Conservation (phyloP, 768 basidiomycete genomes). For the Kwoniella dendrophila region DNA sequence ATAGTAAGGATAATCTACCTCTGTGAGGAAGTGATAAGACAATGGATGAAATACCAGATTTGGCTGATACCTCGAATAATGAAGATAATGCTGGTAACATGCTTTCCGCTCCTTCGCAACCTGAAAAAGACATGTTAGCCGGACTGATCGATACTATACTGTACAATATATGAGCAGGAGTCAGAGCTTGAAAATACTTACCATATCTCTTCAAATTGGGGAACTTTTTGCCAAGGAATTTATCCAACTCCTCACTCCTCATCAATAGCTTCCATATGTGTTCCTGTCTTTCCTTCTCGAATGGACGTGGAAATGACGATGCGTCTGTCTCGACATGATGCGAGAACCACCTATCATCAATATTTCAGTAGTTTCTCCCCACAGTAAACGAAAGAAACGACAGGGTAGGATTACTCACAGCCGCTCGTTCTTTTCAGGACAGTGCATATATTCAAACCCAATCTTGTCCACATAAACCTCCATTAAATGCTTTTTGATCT, state of each 20-base stretch:
- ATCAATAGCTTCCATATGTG: constrained; percentile 65
- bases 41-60: constrained; percentile 69
- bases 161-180: background rate
- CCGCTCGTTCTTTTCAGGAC: constrained; percentile 38
- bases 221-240: constrained; percentile 83
- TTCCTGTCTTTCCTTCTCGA: constrained; percentile 17
- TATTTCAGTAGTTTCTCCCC: background rate
- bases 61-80: constrained; percentile 69
- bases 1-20: constrained; percentile 81
- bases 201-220: constrained; percentile 64
- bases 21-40: constrained; percentile 85
- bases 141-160: background rate
- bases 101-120: constrained; percentile 88
- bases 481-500: constrained; percentile 72
- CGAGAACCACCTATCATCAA: constrained; percentile 68
- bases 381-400: background rate
- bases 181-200: constrained; percentile 8
- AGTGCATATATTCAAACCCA: constrained; percentile 73
- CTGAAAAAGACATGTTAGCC: constrained; percentile 58
- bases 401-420: constrained; percentile 25
- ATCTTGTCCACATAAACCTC: constrained; percentile 79
- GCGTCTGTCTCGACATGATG: constrained; percentile 71
- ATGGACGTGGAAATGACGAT: constrained; percentile 19
- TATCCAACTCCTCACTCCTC: constrained; percentile 77
- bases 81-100: constrained; percentile 86